These are phyloP conservation scores for Penicillium samsonianum DNA, from an alignment of 495 filamentous ascomycete genomes.

Conservation along the genomic window DNA sequence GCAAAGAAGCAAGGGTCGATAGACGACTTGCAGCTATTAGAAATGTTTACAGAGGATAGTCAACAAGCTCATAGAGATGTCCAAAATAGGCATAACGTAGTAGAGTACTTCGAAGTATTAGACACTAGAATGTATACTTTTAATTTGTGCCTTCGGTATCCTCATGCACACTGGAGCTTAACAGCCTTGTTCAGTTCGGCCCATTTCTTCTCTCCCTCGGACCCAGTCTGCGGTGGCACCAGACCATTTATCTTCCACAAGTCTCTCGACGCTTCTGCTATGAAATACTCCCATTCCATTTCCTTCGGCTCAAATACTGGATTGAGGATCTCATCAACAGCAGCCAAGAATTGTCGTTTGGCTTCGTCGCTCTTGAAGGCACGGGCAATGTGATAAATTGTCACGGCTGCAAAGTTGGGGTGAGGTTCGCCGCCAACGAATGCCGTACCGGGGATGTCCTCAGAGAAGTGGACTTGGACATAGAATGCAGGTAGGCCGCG, in stretches of 20 bases:
- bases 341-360: constrained; percentile 10
- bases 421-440: not conserved
- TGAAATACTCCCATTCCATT: constrained; percentile 23
- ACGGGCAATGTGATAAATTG: constrained; percentile 18
- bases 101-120: not conserved
- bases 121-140: not conserved
- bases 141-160: not conserved
- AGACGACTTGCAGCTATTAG: not conserved
- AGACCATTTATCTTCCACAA: constrained; percentile 26
- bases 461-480: constrained; percentile 17
- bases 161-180: not conserved
- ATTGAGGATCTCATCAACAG: constrained; percentile 11
- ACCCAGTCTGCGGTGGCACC: constrained; percentile 13
- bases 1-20: not conserved
- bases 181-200: constrained; percentile 9
- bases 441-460: constrained; percentile 1
- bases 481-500: constrained; percentile 32
- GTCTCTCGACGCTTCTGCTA: constrained; percentile 15
- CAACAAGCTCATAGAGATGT: not conserved
- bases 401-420: constrained; percentile 12
- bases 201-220: constrained; percentile 17
- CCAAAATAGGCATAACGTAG: not conserved
- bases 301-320: constrained; percentile 14
- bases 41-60: not conserved
- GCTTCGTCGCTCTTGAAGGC: constrained; percentile 7